Percentiles rank a stretch among this genome's conserved stretches.
phyloP scores from a whole-genome alignment of 495 filamentous ascomycete species.

The Xylaria scruposa region DNA sequence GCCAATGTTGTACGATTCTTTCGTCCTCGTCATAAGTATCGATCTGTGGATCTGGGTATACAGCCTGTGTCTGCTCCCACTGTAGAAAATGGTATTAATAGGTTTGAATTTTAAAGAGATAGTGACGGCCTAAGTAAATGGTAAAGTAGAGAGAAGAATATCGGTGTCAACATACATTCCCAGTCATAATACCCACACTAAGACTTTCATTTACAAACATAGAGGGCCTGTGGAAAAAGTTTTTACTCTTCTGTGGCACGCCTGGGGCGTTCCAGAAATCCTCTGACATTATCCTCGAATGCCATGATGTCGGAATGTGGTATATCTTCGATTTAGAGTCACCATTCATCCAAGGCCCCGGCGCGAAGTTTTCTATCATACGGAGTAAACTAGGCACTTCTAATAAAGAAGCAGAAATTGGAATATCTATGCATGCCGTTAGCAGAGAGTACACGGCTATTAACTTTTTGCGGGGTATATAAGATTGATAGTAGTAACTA shows the following conservation, averaged over 20 bases:
- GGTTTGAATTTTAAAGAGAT: too few relatives aligned
- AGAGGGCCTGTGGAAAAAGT: slow-evolving; percentile 14
- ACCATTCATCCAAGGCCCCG: neutral
- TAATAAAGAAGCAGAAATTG: neutral
- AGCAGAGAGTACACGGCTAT: neutral
- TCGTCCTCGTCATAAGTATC: neutral
- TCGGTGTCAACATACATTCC: neutral
- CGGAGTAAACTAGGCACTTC: neutral
- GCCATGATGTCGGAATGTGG: slow-evolving; percentile 12
- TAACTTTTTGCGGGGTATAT: neutral
- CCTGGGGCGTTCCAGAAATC: neutral
- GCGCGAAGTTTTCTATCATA: neutral
- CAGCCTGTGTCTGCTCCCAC: neutral
- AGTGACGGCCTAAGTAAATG: neutral
- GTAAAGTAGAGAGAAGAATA: neutral
- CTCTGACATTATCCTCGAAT: slow-evolving; percentile 14
- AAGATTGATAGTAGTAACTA: neutral
- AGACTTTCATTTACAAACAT: neutral
- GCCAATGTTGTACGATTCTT: neutral
- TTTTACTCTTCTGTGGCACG: neutral
- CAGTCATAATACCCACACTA: neutral
- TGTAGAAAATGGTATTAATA: neutral
- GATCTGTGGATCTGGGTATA: neutral
- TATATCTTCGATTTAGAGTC: neutral
- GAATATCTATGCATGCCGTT: neutral